Evolutionary conservation across 495 filamentous ascomycete genomes (phyloP), one percentile per base, ranked within the genome.

Genomic region (Glarea lozoyensis): DNA sequence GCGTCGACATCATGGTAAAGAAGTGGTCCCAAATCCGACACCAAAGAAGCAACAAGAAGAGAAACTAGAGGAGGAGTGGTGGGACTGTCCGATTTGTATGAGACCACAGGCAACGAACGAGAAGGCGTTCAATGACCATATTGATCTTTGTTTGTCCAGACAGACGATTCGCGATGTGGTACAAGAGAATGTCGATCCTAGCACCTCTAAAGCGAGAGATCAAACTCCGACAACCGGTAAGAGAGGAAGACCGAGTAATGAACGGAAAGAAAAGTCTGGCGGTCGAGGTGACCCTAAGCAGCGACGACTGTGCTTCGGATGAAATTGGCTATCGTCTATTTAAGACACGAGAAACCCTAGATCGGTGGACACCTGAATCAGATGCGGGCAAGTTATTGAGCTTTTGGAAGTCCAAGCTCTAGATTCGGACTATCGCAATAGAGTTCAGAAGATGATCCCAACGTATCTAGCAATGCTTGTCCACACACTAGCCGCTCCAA

Each of bases 101-200:
- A 66, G 79, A 32, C 81, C 83, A 0, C 86, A 95, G 54, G 44
- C 66, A 3, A 79, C 88, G 0, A 75, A 88, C 47, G 87, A 96
- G 57, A 69, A 70, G 27, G 60, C 58, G 4, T 96, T 99, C 63
- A 99, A 99, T 50, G 80, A 82, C 38, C 93, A 99, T 60, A 83
- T 99, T 35, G 93, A 99, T 56, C 79, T 85, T 16, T 99, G 92
- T 63, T 73, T 99, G 6, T 95, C 88, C 2, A 67, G 78, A 34
- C 76, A 82, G 57, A 84, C 86, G 0, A 98, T 98, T 48, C 81
- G 80, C 31, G 86, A 95, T 54, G 84, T 75, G 0, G 79, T 84
- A 5, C 78, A 84, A 43, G 73, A 72, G 37, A 52, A 48, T 1
- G n/a, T 49, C 1, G 39, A 33, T 20, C 18, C 37, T 2, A 19